Base-by-base conservation (phyloP, 306 rosid genomes). In the Crotalaria pallida region DNA sequence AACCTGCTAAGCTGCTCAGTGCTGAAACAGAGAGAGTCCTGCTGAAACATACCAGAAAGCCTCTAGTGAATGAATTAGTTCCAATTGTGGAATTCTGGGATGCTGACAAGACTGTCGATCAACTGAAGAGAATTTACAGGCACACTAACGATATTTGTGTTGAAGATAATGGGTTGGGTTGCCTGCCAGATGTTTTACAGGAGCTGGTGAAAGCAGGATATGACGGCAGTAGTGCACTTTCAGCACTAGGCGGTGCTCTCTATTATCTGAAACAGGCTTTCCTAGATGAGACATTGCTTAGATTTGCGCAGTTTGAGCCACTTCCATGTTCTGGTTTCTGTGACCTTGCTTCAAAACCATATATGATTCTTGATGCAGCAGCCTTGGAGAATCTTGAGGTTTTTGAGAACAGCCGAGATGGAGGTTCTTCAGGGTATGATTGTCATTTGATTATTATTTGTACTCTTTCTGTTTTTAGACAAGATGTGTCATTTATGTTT, bases 321-420 rank as follows among this genome's bases (percentile, higher is more conserved):
- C 92, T 94, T 70, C 96, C 97, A 41, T 83, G 82, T 72, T 80
- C 91, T 84, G 90, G 88, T 68, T 82, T 87, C 55, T 24, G 77
- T 10, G 83, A 79, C 49, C 64, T 84, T 33, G 77, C 81, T 65
- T 84, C 96, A 72, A 94, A 88, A 71, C 95, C 95, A 55, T 91
- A 85, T 83, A 78, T 94, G 96, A 86, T 94, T 83, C 95, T 94
- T 79, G 97, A 94, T 74, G 91, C 97, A 29, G 91, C 94, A 69
- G 96, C 97, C 65, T 3, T 94, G 40, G 98, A 94, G 85, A 94
- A 88, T 77, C 98, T 94, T 79, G 98, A 94, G 82, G 85, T 94
- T 70, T 94, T 94, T 80, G 90, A 94, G 79, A 90, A 94, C 79
- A 84, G 86, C 86, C 83, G 89, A 82, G 87, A 94, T 65, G 97